These are phyloP conservation scores for Podospora appendiculata DNA, from an alignment of 495 filamentous ascomycete species.

Conservation along the genomic window DNA sequence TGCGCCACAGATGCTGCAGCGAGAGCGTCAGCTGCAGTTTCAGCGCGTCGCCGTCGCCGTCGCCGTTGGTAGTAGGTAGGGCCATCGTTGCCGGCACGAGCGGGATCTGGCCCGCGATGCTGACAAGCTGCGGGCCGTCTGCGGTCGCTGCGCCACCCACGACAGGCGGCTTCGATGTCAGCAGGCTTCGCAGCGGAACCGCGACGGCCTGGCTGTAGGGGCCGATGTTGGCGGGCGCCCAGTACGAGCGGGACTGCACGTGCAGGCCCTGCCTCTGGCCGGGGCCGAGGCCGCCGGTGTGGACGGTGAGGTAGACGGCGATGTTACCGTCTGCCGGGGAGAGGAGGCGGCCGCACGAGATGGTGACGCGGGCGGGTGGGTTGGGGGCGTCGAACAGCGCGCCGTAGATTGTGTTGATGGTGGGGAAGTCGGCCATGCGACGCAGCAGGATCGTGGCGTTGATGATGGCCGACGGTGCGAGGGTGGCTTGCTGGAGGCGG, in stretches of 20 bases:
- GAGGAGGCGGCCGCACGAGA: slow-evolving; percentile 60
- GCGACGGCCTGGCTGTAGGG: slow-evolving; percentile 90
- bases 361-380: slow-evolving; percentile 75
- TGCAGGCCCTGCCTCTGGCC: slow-evolving; percentile 57
- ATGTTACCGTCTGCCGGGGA: slow-evolving; percentile 48
- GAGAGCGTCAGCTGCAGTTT: slow-evolving; percentile 42
- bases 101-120: slow-evolving; percentile 85
- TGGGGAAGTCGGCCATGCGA: slow-evolving; percentile 68
- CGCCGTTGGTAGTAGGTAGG: slow-evolving; percentile 25
- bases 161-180: too few species aligned
- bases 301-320: slow-evolving; percentile 36
- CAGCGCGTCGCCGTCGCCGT: slow-evolving; percentile 14
- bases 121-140: slow-evolving; percentile 13
- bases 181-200: slow-evolving; percentile 33
- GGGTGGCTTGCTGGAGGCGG: slow-evolving; percentile 15
- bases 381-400: slow-evolving; percentile 63
- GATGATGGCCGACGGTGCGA: slow-evolving; percentile 51
- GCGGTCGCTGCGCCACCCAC: background rate
- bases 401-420: slow-evolving; percentile 68
- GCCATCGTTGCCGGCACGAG: slow-evolving; percentile 77
- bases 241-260: slow-evolving; percentile 90
- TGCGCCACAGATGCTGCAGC: slow-evolving; percentile 84
- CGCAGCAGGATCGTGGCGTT: slow-evolving; percentile 71
- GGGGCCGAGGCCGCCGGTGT: slow-evolving; percentile 8
- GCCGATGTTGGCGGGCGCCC: slow-evolving; percentile 96